Evolutionary conservation across 306 rosid genomes (phyloP).

Genomic region (Macrotyloma uniflorum): DNA sequence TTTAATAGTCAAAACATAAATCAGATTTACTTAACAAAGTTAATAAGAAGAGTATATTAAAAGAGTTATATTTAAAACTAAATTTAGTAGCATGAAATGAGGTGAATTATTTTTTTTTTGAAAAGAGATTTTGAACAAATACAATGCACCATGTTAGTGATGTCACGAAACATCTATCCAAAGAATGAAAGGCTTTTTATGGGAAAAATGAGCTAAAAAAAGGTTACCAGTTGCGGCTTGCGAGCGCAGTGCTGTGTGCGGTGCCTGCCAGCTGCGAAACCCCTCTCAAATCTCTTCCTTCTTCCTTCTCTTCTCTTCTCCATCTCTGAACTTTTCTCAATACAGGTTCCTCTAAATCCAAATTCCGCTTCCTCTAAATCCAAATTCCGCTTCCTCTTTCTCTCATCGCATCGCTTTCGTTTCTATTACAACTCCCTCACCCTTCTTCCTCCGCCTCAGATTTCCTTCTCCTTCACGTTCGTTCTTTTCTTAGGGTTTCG

Average conservation of each 20-base stretch:
- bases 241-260: not conserved
- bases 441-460: conserved; percentile 13
- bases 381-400: not conserved
- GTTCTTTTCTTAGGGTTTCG: conserved; percentile 25
- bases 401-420: not conserved
- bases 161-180: not conserved
- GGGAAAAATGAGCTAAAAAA: not conserved
- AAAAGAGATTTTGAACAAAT: not conserved
- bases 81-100: too few species aligned
- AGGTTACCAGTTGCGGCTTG: not conserved
- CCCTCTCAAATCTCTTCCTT: not conserved
- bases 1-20: too few species aligned
- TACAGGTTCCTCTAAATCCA: not conserved
- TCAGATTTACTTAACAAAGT: too few species aligned
- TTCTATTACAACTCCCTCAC: not conserved
- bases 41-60: too few species aligned
- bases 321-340: conserved; percentile 6
- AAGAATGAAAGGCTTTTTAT: conserved; percentile 15
- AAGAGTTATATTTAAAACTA: too few species aligned
- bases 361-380: not conserved
- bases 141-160: not conserved
- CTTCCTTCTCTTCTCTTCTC: not conserved
- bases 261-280: not conserved
- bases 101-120: too few species aligned
- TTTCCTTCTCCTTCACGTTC: not conserved